Conservation (phyloP, 2,329 filamentous ascomycete species). For the Ceratocystis diversiconidia region DNA sequence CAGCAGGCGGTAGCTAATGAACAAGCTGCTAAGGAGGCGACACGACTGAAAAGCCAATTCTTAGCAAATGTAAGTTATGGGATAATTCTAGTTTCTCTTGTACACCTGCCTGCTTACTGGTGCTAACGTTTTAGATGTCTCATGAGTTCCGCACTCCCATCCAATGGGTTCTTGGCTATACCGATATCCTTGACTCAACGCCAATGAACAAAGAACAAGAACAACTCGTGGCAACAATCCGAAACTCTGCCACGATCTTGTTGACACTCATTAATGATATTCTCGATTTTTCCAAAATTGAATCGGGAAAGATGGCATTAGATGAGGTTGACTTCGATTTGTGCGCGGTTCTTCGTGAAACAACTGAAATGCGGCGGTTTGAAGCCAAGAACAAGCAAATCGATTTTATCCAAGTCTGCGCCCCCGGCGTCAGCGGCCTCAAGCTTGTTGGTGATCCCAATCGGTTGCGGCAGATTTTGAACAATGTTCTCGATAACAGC, state of each 20-base stretch:
- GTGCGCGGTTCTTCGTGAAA: constrained; percentile 59
- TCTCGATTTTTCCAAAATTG: constrained; percentile 76
- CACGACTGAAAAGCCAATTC: constrained; percentile 66
- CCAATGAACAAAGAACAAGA: constrained; percentile 54
- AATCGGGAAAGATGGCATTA: constrained; percentile 61
- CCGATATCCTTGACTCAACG: constrained; percentile 57
- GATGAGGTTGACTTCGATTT: constrained; percentile 71
- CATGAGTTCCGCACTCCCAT: constrained; percentile 69
- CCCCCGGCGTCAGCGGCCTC: constrained; percentile 41
- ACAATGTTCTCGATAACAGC: constrained; percentile 62
- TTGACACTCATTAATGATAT: constrained; percentile 87
- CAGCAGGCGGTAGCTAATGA: constrained; percentile 58
- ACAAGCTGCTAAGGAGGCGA: constrained; percentile 65
- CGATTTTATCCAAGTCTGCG: constrained; percentile 52
- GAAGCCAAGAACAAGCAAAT: constrained; percentile 69
- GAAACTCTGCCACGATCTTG: constrained; percentile 64
- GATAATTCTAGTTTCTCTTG: neutral
- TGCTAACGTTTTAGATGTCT: constrained; percentile 42
- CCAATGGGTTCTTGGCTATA: constrained; percentile 68
- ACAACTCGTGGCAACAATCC: constrained; percentile 64
- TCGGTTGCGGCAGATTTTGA: constrained; percentile 68
- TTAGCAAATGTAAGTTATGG: constrained; percentile 42
- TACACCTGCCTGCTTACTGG: neutral
- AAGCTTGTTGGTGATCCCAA: constrained; percentile 79
- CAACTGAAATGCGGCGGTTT: constrained; percentile 77